Evolutionary conservation across 768 basidiomycete genomes (phyloP), one percentile per base, ranked within the genome.

Genomic region (Lentinula boryana): DNA sequence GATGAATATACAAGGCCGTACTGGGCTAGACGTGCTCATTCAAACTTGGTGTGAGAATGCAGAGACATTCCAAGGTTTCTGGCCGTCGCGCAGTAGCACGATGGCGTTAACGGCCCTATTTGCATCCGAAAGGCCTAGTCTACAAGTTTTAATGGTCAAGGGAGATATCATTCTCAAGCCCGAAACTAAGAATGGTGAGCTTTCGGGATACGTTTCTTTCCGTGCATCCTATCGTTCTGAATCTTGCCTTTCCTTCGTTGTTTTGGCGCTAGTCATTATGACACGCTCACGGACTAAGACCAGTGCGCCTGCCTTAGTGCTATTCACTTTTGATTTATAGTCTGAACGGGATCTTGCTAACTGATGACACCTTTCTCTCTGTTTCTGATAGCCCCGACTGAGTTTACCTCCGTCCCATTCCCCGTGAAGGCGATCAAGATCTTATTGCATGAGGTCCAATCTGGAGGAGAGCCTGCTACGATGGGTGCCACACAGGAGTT

Each of bases 11-110:
- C 76, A 83, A 49, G 85, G 81, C 21, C 80, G 84, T 32, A 80
- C 81, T 0, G 92, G 84, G 0, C 80, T 98, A n/a, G 87, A 95
- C 62, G 82, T 98, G 51, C 78, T 99, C n/a, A 81, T 98, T 31
- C 84, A 88, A 59, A 87, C 91, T 0, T 98, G 95, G 96, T 92
- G 91, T 68, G 96, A 99, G 70, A 95, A 95, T 67, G 88, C 89
- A 12, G 91, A 93, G 72, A 93, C 89, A 4, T 91, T 98, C 81
- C 93, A 94, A 68, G 95, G 97, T 33, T 93, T 88, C 72, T 98
- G 96, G 95, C 87, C 93, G 9, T 84, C 86, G 4, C 85, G 93
- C 35, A 82, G 96, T 67, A 95, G 93, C 71, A 88, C 84, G 41
- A 75, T 98, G 58, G 95, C 89, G 1, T 75, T 99, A 54, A 83